Evolutionary conservation across 768 basidiomycete genomes (phyloP).

Genomic region (Russula sp.): DNA sequence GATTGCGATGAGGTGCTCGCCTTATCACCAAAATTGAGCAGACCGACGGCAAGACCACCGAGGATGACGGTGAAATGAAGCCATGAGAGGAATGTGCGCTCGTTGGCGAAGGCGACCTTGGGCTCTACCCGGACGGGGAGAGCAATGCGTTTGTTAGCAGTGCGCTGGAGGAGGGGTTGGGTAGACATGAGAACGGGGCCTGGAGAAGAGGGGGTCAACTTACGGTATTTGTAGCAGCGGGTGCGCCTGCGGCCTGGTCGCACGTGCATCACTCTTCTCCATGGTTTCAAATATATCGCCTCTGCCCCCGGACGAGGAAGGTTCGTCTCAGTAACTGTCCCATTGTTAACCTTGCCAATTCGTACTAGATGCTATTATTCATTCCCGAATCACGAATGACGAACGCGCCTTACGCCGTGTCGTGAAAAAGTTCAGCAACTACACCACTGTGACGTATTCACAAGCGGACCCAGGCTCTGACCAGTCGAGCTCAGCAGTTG

Average conservation of each 20-base stretch:
- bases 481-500: slow-evolving; percentile 40
- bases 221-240: slow-evolving; percentile 4
- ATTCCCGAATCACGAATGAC: slow-evolving; percentile 77
- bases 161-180: slow-evolving; percentile 94
- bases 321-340: slow-evolving; percentile 35
- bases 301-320: slow-evolving; percentile 63
- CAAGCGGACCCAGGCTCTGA: slow-evolving; percentile 40
- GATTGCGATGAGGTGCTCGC: slow-evolving; percentile 41
- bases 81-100: slow-evolving; percentile 97
- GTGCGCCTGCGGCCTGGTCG: background rate
- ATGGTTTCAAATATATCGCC: slow-evolving; percentile 40
- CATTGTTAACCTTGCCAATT: background rate
- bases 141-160: slow-evolving; percentile 90
- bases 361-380: slow-evolving; percentile 67
- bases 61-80: slow-evolving; percentile 97
- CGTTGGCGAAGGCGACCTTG: slow-evolving; percentile 93
- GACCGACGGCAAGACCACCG: slow-evolving; percentile 90
- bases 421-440: slow-evolving; percentile 78
- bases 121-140: slow-evolving; percentile 93
- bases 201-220: background rate
- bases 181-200: slow-evolving; percentile 70
- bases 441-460: slow-evolving; percentile 55
- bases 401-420: slow-evolving; percentile 75
- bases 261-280: slow-evolving; percentile 1
- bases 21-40: slow-evolving; percentile 98